Base-by-base conservation (phyloP, 2,329 filamentous ascomycete genomes). In the Magnaporthiopsis incrustans region DNA sequence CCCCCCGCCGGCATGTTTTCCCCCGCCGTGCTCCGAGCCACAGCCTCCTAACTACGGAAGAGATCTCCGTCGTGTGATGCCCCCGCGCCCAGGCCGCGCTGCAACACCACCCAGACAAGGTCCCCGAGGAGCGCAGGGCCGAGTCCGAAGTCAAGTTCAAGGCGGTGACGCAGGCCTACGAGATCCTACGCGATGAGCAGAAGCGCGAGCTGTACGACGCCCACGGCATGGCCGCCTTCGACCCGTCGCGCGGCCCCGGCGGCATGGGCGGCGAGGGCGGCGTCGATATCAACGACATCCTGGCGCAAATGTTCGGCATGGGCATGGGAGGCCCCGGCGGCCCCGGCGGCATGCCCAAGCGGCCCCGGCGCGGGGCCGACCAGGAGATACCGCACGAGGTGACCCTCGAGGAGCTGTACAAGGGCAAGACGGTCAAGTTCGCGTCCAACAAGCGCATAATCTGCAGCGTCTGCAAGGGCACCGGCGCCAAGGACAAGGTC, bases 361-460 rank as follows among this genome's bases (percentile, higher is more conserved):
- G 83, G 68, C 87, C 88, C 30, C 82, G 88, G 66, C 89, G 87
- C 70, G 92, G 94, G 59, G 86, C 85, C 63, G 88, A 93, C 69
- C 94, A 97, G 76, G 89, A 96, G 74, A 91, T 96, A 71, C 86
- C 91, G 70, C 98, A 99, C 78, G 88, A 92, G 74, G 91, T 98
- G 65, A 90, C 87, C 2, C 79, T 99, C 66, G 95, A 98, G 75
- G 95, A 99, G 77, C 82, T 99, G 38, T 99, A 98, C 84, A 97
- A 96, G 79, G 95, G 95, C 71, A 97, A 98, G 82, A 97, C 95
- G 0, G 95, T 96, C 73, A 95, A 96, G 78, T 97, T 99, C 75
- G 88, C 92, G 11, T 95, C 91, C 72, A 96, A 93, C 72, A 98
- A 98, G 81, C 94, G 97, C 73, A 85, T 97, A 67, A 82, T 97